These are phyloP conservation scores for Hypoxylon sp. DNA, from an alignment of 2,329 filamentous ascomycete genomes.

Conservation along the genomic window DNA sequence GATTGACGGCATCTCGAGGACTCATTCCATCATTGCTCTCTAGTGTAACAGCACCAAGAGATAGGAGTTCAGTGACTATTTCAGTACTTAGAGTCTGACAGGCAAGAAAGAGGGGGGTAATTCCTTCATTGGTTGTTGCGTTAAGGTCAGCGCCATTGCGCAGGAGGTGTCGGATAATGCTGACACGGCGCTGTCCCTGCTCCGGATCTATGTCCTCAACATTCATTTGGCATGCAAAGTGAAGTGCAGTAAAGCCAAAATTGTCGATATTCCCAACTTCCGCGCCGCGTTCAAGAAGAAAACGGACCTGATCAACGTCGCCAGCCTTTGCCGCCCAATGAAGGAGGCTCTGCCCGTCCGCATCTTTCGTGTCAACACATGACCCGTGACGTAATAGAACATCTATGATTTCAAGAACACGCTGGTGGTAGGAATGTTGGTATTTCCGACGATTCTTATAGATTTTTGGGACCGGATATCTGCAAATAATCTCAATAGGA, in stretches of 20 bases:
- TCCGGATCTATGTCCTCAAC: background rate
- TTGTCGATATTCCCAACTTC: background rate
- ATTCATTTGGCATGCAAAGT: background rate
- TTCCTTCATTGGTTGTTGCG: background rate
- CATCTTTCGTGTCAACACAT: background rate
- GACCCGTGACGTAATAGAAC: background rate
- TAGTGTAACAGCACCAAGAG: background rate
- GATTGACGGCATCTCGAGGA: background rate
- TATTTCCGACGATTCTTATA: background rate
- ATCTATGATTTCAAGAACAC: background rate
- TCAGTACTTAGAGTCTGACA: background rate
- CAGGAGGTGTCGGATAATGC: background rate
- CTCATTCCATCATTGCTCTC: background rate
- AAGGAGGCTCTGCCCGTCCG: background rate
- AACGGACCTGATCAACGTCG: background rate
- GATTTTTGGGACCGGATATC: background rate
- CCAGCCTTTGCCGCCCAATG: slow-evolving; percentile 1
- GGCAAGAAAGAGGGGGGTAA: background rate
- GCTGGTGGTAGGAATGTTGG: background rate
- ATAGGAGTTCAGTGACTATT: background rate
- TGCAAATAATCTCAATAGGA: background rate
- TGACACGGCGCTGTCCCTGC: background rate
- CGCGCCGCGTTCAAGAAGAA: background rate
- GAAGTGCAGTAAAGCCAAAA: background rate
- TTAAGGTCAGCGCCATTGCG: background rate